Base-by-base conservation (phyloP, 345 rosid species). In the Populus davidiana region DNA sequence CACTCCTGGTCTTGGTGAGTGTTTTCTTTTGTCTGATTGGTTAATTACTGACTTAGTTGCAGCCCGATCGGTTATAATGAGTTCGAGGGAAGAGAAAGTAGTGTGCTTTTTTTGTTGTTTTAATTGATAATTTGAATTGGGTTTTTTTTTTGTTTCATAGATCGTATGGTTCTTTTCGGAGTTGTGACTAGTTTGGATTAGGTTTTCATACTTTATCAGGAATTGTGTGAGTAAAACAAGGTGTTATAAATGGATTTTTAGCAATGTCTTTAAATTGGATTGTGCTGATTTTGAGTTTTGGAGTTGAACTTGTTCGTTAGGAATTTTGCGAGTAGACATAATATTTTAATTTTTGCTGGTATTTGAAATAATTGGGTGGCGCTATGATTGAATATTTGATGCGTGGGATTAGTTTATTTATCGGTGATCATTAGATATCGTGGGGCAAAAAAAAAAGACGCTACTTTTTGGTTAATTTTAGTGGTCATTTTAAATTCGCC, bases 1-100 rank as follows among this genome's bases (percentile, higher is more conserved):
- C 81, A 83, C 91, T 9, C 99, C 99, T 78, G 99, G 99, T 29
- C 97, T 96, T 50, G 97, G 99, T 96, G 79, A 82, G 87, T 78
- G 27, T n/a, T 74, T 21, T 68, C 21, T 11, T 38, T 16, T 2
- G 21, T 16, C 5, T 13, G 36, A 14, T 65, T 33, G 21, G n/a
- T 13, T 17, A 31, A 1, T 33, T 2, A 7, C 35, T 18, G 20
- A 65, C 21, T 17, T 29, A 5, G 69, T 33, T 65, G 20, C 38
- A 13, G 38, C 25, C 18, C 67, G 16, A 59, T 59, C 25, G 64
- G 16, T 33, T 41, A 56, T 65, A 39, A 29, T 10, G n/a, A 23
- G 29, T 14, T 47, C 36, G 38, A 63, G 13, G 59, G 18, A 77
- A 14, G 6, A 2, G 73, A 20, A 41, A 18, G 52, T 5, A 63